phyloP scores from a whole-genome alignment of 805 yeast genomes.

The Schwanniomyces polymorphus region DNA sequence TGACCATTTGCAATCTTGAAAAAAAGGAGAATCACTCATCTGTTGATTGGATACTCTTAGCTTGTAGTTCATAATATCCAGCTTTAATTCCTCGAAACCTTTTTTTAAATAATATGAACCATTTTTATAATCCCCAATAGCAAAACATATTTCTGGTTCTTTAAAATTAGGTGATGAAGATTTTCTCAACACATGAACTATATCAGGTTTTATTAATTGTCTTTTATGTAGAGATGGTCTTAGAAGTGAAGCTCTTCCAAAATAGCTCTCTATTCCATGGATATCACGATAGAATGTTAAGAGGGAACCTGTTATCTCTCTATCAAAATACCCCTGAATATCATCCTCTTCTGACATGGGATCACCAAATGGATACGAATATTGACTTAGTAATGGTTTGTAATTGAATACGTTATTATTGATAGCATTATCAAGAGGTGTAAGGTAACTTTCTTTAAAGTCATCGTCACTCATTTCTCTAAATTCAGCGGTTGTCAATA shows the following conservation, averaged over 20 bases:
- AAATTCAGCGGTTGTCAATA: constrained; percentile 1
- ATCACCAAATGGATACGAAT: constrained; percentile 1
- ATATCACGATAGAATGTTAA: constrained; percentile 1
- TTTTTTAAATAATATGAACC: background rate
- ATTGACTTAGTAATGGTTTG: background rate
- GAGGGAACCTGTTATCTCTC: background rate
- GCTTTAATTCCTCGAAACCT: constrained; percentile 3
- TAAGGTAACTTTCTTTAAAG: background rate
- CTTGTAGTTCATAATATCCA: background rate
- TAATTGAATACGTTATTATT: background rate
- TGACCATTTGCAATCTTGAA: background rate
- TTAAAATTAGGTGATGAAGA: background rate
- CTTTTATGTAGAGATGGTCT: constrained; percentile 1
- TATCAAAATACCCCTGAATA: constrained; percentile 2
- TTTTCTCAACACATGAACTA: background rate
- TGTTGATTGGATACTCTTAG: background rate
- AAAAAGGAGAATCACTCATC: background rate
- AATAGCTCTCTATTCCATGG: background rate
- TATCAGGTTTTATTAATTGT: constrained; percentile 1
- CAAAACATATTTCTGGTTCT: constrained; percentile 1
- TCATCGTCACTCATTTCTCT: background rate
- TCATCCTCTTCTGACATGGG: background rate
- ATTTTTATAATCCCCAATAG: constrained; percentile 1
- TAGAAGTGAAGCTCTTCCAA: background rate
- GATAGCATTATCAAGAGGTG: constrained; percentile 3